These are phyloP conservation scores for Pelomyxa schiedti DNA, from an alignment of 78 protist genomes.

Conservation along the genomic window DNA sequence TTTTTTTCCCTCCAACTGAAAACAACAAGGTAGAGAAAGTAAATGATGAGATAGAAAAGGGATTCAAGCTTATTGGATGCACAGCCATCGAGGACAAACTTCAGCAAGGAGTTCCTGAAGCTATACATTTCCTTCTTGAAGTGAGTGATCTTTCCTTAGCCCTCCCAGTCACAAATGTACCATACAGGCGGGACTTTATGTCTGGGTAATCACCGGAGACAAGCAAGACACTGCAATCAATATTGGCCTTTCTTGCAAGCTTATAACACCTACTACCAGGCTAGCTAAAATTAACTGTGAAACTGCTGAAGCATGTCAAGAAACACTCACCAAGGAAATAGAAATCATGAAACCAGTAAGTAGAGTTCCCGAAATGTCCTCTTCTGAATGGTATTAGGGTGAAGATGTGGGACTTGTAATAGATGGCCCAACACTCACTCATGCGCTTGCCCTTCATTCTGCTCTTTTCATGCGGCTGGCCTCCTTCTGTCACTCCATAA, in stretches of 20 bases:
- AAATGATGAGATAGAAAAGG: constrained; percentile 40
- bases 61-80: constrained; percentile 43
- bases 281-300: constrained; percentile 39
- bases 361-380: constrained; percentile 8
- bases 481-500: constrained; percentile 47
- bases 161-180: background rate
- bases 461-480: constrained; percentile 55
- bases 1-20: background rate
- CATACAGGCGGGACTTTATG: constrained; percentile 46
- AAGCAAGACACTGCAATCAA: constrained; percentile 80
- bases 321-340: constrained; percentile 18
- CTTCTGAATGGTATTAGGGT: constrained; percentile 13
- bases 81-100: constrained; percentile 80
- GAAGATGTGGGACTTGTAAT: constrained; percentile 42
- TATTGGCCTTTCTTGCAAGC: constrained; percentile 53
- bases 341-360: background rate
- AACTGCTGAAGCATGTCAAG: constrained; percentile 15
- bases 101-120: constrained; percentile 68
- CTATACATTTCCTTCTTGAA: constrained; percentile 30
- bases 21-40: constrained; percentile 4
- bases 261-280: constrained; percentile 28
- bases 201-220: constrained; percentile 82
- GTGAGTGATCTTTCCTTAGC: constrained; percentile 3
- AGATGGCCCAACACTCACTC: constrained; percentile 28
- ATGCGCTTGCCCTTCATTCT: constrained; percentile 22